phyloP scores from a whole-genome alignment of 2,329 filamentous ascomycete species.

The Bipolaris bicolor region DNA sequence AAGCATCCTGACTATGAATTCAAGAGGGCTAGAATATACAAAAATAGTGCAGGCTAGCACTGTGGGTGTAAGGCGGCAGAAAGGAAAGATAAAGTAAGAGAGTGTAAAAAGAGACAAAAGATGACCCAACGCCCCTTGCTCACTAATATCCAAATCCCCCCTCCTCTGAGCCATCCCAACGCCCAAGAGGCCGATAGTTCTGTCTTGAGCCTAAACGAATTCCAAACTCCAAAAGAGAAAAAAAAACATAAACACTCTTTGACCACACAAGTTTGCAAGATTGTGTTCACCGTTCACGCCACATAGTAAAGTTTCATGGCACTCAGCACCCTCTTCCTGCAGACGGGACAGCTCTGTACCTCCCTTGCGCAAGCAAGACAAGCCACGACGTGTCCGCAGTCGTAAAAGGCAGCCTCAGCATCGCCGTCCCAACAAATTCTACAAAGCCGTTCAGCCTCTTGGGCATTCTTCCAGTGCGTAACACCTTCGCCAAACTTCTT shows the following conservation, averaged over 20 bases:
- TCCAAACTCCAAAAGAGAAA: not conserved
- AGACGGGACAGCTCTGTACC: constrained; percentile 66
- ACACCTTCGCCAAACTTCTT: constrained; percentile 67
- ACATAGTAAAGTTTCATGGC: constrained; percentile 63
- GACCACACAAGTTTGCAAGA: too few relatives aligned
- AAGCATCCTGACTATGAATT: not conserved
- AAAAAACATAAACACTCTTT: not conserved
- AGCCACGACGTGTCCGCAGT: constrained; percentile 68
- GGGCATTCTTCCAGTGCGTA: constrained; percentile 66
- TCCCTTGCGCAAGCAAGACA: constrained; percentile 65
- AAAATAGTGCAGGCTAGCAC: not conserved
- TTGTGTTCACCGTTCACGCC: constrained; percentile 22
- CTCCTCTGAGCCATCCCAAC: too few relatives aligned
- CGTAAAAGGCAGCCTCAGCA: constrained; percentile 66
- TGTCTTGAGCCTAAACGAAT: not conserved
- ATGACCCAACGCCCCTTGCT: not conserved
- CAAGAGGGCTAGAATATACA: not conserved
- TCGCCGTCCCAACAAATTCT: constrained; percentile 68
- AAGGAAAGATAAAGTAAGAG: not conserved
- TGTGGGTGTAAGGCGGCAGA: not conserved
- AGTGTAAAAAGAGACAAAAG: not conserved
- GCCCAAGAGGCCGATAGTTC: not conserved
- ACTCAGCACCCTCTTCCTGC: constrained; percentile 61
- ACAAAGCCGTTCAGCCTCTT: constrained; percentile 65
- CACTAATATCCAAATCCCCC: not conserved